Evolutionary conservation across 2,329 filamentous ascomycete genomes (phyloP).

Genomic region (Venturia pyrina): DNA sequence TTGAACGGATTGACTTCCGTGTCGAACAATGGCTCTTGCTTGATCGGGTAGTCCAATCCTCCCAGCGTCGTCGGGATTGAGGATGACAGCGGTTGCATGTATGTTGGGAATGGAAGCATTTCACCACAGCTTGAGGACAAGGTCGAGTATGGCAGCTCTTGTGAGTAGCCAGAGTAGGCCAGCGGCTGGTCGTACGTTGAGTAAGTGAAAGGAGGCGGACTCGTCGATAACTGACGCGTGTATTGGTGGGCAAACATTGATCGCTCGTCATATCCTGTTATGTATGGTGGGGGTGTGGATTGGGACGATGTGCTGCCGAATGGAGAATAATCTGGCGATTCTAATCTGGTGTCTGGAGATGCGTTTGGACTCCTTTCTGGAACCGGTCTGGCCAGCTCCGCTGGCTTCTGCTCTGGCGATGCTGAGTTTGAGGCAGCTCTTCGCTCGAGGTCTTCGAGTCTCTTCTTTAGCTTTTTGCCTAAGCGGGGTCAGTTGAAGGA

Average conservation of each 20-base stretch:
- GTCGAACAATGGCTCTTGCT: slow-evolving; percentile 52
- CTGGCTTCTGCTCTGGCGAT: slow-evolving; percentile 49
- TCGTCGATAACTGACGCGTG: slow-evolving; percentile 59
- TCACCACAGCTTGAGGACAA: slow-evolving; percentile 25
- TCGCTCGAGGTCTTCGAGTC: slow-evolving; percentile 75
- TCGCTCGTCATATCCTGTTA: slow-evolving; percentile 52
- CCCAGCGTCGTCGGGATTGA: slow-evolving; percentile 48
- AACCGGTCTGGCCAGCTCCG: slow-evolving; percentile 35
- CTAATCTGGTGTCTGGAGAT: not conserved
- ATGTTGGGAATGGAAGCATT: slow-evolving; percentile 38
- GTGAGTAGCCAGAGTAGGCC: slow-evolving; percentile 48
- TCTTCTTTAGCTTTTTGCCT: slow-evolving; percentile 91
- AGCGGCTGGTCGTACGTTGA: slow-evolving; percentile 59
- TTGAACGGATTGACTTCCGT: slow-evolving; percentile 56
- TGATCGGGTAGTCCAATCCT: slow-evolving; percentile 50
- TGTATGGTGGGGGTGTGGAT: slow-evolving; percentile 45
- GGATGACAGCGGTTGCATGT: slow-evolving; percentile 38
- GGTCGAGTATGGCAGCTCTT: slow-evolving; percentile 27
- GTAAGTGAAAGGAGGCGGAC: slow-evolving; percentile 60
- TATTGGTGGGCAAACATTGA: slow-evolving; percentile 57
- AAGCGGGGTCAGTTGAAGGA: slow-evolving; percentile 18
- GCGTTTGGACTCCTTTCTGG: not conserved
- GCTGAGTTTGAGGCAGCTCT: slow-evolving; percentile 56
- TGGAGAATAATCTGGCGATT: slow-evolving; percentile 1
- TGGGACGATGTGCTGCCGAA: slow-evolving; percentile 8